Base-by-base conservation (phyloP, 2,329 filamentous ascomycete genomes). In the Volutella citrinella region DNA sequence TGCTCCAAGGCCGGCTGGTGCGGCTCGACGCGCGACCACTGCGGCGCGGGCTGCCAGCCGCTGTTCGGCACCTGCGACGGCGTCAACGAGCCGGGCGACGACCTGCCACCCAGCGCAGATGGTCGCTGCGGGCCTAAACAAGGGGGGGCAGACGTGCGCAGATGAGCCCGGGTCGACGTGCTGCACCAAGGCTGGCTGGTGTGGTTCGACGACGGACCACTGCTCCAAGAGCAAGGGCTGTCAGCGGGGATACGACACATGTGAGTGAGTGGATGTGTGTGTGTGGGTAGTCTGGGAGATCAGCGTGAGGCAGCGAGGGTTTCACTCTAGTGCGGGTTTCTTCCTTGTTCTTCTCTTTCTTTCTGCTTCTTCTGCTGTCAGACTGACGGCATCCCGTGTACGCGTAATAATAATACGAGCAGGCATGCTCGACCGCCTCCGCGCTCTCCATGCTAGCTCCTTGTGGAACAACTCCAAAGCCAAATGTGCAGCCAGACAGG, bases 211-310 rank as follows among this genome's bases (percentile, higher is more conserved):
- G 3, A 51, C 50, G n/a, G 61, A 59, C 21, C 61, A 69, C 39
- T 69, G 65, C 45, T n/a, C n/a, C n/a, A n/a, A n/a, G n/a, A 52
- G 52, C 18, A 48, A 39, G 1, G 63, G 60, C 10, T 69, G 66
- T 40, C 64, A 68, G 43, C 38, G 49, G 7, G 47, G 30, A 9
- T 61, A 46, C 28, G 59, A 57, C 5, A 54, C 42, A 3, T 60
- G 57, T 21, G 42, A 21, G 4, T 30, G 24, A 7, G 32, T 21
- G 11, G 24, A 39, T n/a, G n/a, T n/a, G 15, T 34, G 19, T 19
- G 30, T 35, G 19, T 14, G 22, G 12, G 14, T 18, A 16, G 10
- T 24, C 28, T 16, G 25, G 22, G 11, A 15, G 15, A 24, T 21
- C n/a, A n/a, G n/a, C n/a, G n/a, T n/a, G 20, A 22, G 20, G 9